These are phyloP conservation scores for Mucor lusitanicus DNA, from an alignment of 371 early-diverging fungal genomes.

Conservation along the genomic window DNA sequence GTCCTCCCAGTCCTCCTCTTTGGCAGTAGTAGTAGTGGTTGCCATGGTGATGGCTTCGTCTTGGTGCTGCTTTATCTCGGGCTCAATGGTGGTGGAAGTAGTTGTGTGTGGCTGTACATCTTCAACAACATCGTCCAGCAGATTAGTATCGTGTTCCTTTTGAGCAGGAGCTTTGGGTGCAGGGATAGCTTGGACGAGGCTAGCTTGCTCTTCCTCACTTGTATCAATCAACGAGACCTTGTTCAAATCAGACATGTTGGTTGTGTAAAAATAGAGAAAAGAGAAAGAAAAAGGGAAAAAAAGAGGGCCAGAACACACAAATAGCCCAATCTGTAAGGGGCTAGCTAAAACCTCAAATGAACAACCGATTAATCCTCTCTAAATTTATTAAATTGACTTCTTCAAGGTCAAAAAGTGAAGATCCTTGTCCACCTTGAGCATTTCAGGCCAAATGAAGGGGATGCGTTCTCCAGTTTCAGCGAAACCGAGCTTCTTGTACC, in stretches of 20 bases:
- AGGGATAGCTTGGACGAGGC: conserved; percentile 2
- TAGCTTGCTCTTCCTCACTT: conserved; percentile 11
- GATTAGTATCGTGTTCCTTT: not conserved
- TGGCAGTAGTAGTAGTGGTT: not conserved
- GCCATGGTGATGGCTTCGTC: not conserved
- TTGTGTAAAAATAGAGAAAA: not conserved
- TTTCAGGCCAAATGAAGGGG: conserved; percentile 46
- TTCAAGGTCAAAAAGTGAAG: conserved; percentile 39
- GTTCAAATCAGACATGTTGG: conserved; percentile 7
- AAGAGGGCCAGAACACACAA: not conserved
- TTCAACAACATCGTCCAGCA: not conserved
- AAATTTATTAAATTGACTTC: conserved; percentile 7
- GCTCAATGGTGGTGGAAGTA: not conserved
- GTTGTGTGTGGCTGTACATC: not conserved
- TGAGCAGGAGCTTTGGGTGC: not conserved
- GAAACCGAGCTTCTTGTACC: conserved; percentile 59
- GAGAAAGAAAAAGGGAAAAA: not conserved
- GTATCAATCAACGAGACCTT: conserved; percentile 9
- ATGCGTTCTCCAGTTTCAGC: conserved; percentile 50
- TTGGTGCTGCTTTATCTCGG: not conserved
- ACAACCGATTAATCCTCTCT: not conserved
- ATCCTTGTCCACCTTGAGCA: conserved; percentile 14
- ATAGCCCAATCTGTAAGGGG: conserved; percentile 4
- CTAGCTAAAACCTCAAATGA: not conserved
- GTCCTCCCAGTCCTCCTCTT: not conserved